These are phyloP conservation scores for Pyrenula aspistea DNA, from an alignment of 495 filamentous ascomycete genomes.

Conservation along the genomic window DNA sequence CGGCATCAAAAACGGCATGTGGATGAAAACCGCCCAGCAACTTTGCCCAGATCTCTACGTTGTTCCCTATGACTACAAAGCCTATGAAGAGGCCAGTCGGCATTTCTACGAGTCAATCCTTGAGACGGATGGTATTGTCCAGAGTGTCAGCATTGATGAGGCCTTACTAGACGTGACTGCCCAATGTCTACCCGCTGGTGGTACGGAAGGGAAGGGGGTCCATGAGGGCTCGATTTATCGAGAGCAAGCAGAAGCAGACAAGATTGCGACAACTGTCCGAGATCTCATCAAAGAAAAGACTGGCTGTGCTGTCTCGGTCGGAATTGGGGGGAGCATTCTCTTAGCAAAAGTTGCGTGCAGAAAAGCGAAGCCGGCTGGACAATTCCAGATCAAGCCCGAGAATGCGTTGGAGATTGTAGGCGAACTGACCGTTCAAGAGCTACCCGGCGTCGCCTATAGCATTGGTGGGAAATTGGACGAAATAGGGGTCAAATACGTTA, in stretches of 20 bases:
- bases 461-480: constrained; percentile 77
- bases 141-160: constrained; percentile 95
- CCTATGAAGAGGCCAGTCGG: constrained; percentile 83
- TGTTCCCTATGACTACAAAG: constrained; percentile 85
- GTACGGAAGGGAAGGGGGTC: constrained; percentile 53
- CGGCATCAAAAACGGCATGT: constrained; percentile 95
- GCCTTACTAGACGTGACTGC: constrained; percentile 69
- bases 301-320: constrained; percentile 82
- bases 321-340: constrained; percentile 84
- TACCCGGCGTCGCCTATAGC: constrained; percentile 84
- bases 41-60: constrained; percentile 77
- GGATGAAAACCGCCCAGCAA: constrained; percentile 84
- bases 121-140: constrained; percentile 67
- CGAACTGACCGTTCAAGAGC: constrained; percentile 58
- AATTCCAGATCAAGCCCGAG: constrained; percentile 74
- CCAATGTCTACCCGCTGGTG: constrained; percentile 52
- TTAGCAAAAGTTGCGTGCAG: constrained; percentile 81
- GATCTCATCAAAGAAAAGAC: constrained; percentile 59
- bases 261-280: constrained; percentile 57
- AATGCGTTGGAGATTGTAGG: constrained; percentile 66
- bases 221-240: constrained; percentile 63
- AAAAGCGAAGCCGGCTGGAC: constrained; percentile 90
- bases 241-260: constrained; percentile 71
- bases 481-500: constrained; percentile 69
- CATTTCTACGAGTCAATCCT: constrained; percentile 79